Base-by-base conservation (phyloP, 441 rosid species). In the Gossypium lobatum region DNA sequence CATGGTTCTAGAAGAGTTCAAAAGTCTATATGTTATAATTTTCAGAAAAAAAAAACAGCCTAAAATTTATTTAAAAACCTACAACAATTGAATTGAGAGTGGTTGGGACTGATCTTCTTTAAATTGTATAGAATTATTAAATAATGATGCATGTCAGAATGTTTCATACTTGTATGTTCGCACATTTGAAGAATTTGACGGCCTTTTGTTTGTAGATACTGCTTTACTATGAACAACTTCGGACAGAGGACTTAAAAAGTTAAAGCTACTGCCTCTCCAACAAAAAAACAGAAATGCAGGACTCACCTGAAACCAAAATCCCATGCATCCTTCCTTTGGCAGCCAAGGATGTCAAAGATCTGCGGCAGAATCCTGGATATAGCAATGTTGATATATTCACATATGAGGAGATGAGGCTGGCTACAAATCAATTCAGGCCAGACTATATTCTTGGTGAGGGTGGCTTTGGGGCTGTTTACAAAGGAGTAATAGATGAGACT, bases 401-500 rank as follows among this genome's bases (percentile, higher is more conserved):
- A 0, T 95, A 95, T 50, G 81, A 83, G 62, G 98, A 95, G 84
- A 93, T 84, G 92, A 87, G 81, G 73, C 60, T 87, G 78, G 97
- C 94, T 18, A 93, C 99, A 3, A 91, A 90, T 83, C 87, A 82
- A 76, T 95, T 95, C 77, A 83, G 97, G 59, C 99, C 98, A 1
- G 95, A 91, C 84, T 86, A 79, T 66, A 91, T 95, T 50, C 91
- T 95, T 2, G 99, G 99, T 0, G 98, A 93, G 59, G 99, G 99
- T 73, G 99, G 99, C 37, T 95, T 95, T 69, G 98, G 99, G 42
- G 90, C 88, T 48, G 99, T 95, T 62, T 93, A 93, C 58, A 95
- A 90, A 82, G 99, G 99, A 64, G 85, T 89, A 67, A 74, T 95
- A 34, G 97, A 95, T 76, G 89, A 84, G 50, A 83, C 54, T 52